Evolutionary conservation across 2,329 filamentous ascomycete genomes (phyloP).

Genomic region (Exophiala oligosperma): DNA sequence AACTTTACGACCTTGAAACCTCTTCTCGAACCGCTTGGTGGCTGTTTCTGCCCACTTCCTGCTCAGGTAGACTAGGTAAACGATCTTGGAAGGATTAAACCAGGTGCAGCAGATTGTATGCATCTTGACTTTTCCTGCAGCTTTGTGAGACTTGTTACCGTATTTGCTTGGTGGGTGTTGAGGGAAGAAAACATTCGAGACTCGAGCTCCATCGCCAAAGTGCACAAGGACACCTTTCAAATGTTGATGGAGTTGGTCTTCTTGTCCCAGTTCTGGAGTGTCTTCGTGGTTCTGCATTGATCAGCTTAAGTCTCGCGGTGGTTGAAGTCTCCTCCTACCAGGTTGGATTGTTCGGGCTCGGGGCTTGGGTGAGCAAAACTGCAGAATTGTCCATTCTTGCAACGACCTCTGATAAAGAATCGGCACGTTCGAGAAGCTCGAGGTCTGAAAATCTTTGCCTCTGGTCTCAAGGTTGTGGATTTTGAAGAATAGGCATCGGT

Average conservation of each 20-base stretch:
- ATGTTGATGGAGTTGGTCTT: too few species aligned
- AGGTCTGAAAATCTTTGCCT: not conserved
- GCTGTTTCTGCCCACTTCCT: slow-evolving; percentile 7
- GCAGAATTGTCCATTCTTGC: slow-evolving; percentile 1
- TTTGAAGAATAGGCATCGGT: not conserved
- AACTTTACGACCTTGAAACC: slow-evolving; percentile 2
- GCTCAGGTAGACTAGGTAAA: slow-evolving; percentile 12
- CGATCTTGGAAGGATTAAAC: slow-evolving; percentile 14
- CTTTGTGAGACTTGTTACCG: not conserved
- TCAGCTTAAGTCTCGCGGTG: not conserved
- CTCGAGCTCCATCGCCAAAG: slow-evolving; percentile 6
- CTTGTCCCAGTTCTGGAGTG: not conserved
- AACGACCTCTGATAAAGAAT: not conserved
- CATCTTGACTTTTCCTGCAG: not conserved
- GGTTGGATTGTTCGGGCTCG: not conserved
- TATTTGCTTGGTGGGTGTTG: not conserved
- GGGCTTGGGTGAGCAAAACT: not conserved
- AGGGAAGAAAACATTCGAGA: slow-evolving; percentile 7
- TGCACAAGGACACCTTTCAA: slow-evolving; percentile 2
- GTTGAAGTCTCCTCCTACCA: too few species aligned
- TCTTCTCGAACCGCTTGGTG: slow-evolving; percentile 4
- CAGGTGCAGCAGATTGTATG: slow-evolving; percentile 15
- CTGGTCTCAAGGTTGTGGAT: not conserved
- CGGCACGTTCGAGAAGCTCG: not conserved
- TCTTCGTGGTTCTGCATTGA: not conserved